A percentile compares a stretch with the other conserved stretches of the same genome.
Conservation (phyloP, 176 grass and related monocot genomes). For the Eragrostis nindensis region DNA sequence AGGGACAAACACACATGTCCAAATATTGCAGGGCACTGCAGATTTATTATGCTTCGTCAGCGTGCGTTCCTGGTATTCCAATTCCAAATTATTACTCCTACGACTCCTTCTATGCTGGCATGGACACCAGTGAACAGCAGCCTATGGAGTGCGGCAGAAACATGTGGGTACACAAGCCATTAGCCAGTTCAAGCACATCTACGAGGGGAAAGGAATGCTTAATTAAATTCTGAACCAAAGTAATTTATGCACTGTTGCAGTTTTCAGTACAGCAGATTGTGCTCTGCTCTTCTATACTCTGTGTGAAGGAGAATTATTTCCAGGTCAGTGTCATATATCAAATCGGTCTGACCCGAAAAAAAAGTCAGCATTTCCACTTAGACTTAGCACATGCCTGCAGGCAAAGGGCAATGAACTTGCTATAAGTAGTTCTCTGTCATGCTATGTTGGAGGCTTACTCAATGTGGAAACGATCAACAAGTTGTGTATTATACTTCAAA, state of each 20-base stretch:
- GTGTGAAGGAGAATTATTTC: constrained; percentile 12
- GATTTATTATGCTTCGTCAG: not conserved
- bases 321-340: not conserved
- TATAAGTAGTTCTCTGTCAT: constrained; percentile 3
- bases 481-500: not conserved
- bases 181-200: not conserved
- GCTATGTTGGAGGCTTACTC: constrained; percentile 2
- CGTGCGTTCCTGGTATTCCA: not conserved
- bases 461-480: constrained; percentile 20
- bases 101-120: not conserved
- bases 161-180: not conserved
- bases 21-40: constrained; percentile 31
- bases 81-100: not conserved
- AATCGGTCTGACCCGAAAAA: constrained; percentile 10
- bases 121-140: not conserved
- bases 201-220: not conserved
- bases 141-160: not conserved
- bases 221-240: not conserved
- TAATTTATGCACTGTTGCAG: not conserved
- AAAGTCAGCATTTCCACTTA: constrained; percentile 35
- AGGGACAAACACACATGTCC: constrained; percentile 37
- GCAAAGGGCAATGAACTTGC: constrained; percentile 34
- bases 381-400: constrained; percentile 9
- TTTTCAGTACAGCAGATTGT: too few relatives aligned
- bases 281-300: not conserved